phyloP scores from a whole-genome alignment of 2,329 filamentous ascomycete genomes.

The Talaromyces piceae region DNA sequence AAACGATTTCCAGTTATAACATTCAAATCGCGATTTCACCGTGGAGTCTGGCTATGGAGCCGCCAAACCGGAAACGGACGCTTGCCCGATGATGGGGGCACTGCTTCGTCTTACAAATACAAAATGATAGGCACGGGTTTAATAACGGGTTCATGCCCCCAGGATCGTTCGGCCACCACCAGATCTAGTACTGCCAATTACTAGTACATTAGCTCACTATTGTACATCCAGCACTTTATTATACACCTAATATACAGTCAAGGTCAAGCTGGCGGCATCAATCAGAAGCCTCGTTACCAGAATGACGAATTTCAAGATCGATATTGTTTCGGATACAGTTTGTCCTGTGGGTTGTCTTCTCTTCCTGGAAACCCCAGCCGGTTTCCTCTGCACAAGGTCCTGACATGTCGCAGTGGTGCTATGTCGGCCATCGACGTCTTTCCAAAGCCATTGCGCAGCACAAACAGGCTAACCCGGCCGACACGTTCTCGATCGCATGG shows the following conservation, averaged over 20 bases:
- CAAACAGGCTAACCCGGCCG: constrained; percentile 54
- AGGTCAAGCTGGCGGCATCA: not conserved
- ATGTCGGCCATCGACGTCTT: constrained; percentile 70
- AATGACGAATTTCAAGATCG: constrained; percentile 71
- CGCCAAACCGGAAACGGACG: not conserved
- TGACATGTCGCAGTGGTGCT: constrained; percentile 50
- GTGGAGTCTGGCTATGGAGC: not conserved
- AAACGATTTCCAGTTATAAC: no score
- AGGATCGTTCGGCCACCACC: not conserved
- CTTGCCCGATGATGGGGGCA: not conserved
- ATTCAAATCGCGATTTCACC: no score
- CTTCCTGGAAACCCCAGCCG: no score
- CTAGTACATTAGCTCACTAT: not conserved
- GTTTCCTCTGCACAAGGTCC: not conserved
- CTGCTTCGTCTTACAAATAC: not conserved
- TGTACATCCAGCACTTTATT: not conserved
- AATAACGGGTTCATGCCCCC: not conserved
- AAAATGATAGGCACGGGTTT: not conserved
- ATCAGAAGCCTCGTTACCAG: not conserved
- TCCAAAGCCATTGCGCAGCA: constrained; percentile 63
- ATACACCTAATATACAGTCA: not conserved
- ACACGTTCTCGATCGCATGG: constrained; percentile 69
- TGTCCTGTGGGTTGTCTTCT: constrained; percentile 49
- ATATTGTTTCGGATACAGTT: constrained; percentile 72
- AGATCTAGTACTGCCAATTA: not conserved